These are phyloP conservation scores for Pyrenophora tritici-repentis DNA, from an alignment of 2,329 filamentous ascomycete genomes.

Conservation along the genomic window DNA sequence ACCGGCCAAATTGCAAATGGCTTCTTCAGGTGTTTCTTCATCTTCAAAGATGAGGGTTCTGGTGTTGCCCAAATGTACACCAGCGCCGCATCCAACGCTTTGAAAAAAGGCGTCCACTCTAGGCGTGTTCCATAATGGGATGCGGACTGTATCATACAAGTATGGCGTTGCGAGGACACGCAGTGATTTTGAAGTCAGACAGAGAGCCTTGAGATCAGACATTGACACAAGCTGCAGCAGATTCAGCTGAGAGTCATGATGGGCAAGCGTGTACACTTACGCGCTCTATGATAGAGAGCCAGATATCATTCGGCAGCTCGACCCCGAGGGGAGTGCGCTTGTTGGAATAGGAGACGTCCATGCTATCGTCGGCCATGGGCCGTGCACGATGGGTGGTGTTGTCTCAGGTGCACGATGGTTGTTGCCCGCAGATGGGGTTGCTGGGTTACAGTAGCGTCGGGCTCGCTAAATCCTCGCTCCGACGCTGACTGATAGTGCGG, in stretches of 20 bases:
- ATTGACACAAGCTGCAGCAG: not conserved
- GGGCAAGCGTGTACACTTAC: not conserved
- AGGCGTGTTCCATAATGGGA: not conserved
- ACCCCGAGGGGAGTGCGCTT: not conserved
- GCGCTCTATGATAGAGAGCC: not conserved
- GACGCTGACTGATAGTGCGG: too few species aligned
- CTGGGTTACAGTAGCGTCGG: too few species aligned
- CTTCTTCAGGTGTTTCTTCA: not conserved
- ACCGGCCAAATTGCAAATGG: too few species aligned
- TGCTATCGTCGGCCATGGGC: not conserved
- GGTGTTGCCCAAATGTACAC: not conserved
- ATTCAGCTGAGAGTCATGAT: not conserved
- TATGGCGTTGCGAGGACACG: not conserved
- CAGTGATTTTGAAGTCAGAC: not conserved
- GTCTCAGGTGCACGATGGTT: not conserved
- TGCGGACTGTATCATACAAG: not conserved
- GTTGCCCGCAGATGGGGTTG: not conserved
- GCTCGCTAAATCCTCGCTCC: too few species aligned
- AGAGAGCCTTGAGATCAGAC: not conserved
- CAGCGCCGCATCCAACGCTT: not conserved
- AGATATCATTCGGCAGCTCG: not conserved
- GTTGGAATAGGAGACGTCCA: not conserved
- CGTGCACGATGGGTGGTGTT: not conserved
- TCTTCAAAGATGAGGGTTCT: not conserved
- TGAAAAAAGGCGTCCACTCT: not conserved